Conservation (phyloP, 1,284 basidiomycete species). For the Pascua guehoae region DNA sequence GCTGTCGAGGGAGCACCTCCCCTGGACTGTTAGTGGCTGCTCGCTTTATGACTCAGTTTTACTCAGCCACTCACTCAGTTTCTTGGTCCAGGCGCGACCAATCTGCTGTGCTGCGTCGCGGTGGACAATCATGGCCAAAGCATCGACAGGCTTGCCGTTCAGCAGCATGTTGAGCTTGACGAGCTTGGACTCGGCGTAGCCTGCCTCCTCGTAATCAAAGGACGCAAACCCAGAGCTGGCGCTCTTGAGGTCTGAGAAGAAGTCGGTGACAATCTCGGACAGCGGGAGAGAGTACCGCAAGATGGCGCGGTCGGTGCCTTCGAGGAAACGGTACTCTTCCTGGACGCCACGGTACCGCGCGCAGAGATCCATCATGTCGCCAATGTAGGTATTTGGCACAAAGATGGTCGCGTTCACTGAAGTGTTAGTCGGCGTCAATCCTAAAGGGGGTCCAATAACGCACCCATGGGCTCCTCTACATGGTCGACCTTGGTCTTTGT, state of each 20-base stretch:
- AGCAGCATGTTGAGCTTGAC: constrained; percentile 86
- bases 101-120: constrained; percentile 62
- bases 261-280: constrained; percentile 81
- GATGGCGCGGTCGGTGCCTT: constrained; percentile 62
- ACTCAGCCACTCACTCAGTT: constrained; percentile 64
- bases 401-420: constrained; percentile 57
- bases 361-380: constrained; percentile 89
- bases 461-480: constrained; percentile 73
- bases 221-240: constrained; percentile 83
- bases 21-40: constrained; percentile 52
- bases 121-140: constrained; percentile 84
- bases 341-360: constrained; percentile 72
- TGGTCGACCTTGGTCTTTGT: constrained; percentile 62
- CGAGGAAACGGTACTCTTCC: constrained; percentile 72
- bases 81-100: constrained; percentile 78
- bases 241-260: constrained; percentile 85
- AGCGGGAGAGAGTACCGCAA: constrained; percentile 78
- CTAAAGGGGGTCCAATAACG: no score
- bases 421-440: constrained; percentile 22
- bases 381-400: constrained; percentile 81
- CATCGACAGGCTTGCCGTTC: constrained; percentile 82
- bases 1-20: constrained; percentile 84
- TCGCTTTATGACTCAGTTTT: no score
- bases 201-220: constrained; percentile 91
- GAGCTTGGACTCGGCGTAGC: constrained; percentile 73